Conservation (phyloP, 768 basidiomycete species). For the Termitomyces eurrhizus region DNA sequence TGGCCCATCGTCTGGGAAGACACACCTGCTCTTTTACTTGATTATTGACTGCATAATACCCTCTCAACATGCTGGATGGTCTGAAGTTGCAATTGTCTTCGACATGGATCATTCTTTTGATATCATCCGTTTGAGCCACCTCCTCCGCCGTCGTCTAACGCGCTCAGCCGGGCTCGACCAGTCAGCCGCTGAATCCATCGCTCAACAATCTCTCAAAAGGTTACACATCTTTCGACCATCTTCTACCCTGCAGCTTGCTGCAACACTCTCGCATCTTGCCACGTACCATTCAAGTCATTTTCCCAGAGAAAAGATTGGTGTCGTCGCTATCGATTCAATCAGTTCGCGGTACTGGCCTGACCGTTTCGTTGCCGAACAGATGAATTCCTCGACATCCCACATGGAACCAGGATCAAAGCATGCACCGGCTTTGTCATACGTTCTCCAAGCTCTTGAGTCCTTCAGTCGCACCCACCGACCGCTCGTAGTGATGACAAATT, state of each 20-base stretch:
- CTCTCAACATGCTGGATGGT: constrained; percentile 46
- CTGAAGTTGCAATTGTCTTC: constrained; percentile 60
- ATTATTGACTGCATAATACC: constrained; percentile 59
- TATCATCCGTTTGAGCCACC: constrained; percentile 44
- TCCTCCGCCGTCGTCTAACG: constrained; percentile 46
- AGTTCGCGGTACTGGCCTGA: constrained; percentile 79
- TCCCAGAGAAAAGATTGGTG: constrained; percentile 51
- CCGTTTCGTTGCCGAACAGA: constrained; percentile 58
- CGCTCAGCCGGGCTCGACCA: constrained; percentile 14
- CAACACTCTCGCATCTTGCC: constrained; percentile 56
- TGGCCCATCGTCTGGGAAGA: constrained; percentile 70
- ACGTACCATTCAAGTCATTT: constrained; percentile 46
- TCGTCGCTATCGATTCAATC: constrained; percentile 73
- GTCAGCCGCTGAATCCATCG: constrained; percentile 25
- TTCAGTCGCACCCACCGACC: constrained; percentile 48
- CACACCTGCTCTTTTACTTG: constrained; percentile 69
- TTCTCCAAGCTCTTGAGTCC: constrained; percentile 42
- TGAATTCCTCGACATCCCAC: constrained; percentile 15
- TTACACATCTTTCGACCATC: constrained; percentile 69
- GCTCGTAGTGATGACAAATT: constrained; percentile 56
- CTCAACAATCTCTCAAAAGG: constrained; percentile 39
- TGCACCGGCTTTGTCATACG: constrained; percentile 36
- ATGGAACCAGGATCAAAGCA: constrained; percentile 6
- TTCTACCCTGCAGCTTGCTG: constrained; percentile 66
- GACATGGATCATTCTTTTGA: constrained; percentile 72